Evolutionary conservation across 2,329 filamentous ascomycete species (phyloP), one percentile per base, ranked within the genome.

Genomic region (Stachybotrys echinatus): DNA sequence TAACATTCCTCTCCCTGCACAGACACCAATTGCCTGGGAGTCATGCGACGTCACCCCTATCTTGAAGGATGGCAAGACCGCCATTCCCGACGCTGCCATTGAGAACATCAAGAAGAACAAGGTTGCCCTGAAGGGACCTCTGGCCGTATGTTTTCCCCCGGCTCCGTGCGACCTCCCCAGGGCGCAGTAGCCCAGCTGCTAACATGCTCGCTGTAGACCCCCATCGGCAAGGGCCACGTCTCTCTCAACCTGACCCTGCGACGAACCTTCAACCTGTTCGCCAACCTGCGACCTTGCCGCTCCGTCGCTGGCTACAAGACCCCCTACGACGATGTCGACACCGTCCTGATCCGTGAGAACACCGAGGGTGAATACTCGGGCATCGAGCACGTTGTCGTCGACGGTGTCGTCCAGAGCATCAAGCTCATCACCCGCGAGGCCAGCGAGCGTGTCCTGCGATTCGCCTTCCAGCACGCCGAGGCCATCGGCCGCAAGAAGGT

Each of bases 291-390:
- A 66, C 94, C 95, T 55, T 99, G 95, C 85, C 89, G 91, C 69
- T 96, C 91, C 57, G 91, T 99, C 61, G 89, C 88, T 58, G 94
- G 94, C 65, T 99, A 87, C 87, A 96, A 97, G 85, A 99, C 94
- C 48, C 91, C 92, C 56, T 97, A 97, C 79, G 92, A 97, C 72
- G 84, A 88, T 64, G 94, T 99, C 68, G 88, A 99, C 76, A 96
- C 92, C 38, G 90, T 96, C 65, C 80, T 99, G 68, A 97, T 99
- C 76, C 89, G 94, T 74, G 94, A 99, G 80, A 99, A 99, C 83
- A 97, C 94, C 61, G 94, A 97, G 83, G 94, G 94, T 72, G 94
- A 97, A 81, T 99, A 99, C 85, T 96, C 90, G 40, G 94, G 94
- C 55, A 97, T 99, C 64, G 94, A 99, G 82, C 94, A 99, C 77